Evolutionary conservation across 139 green algal genomes (phyloP).

Genomic region (Chlamydomonas eustigma): DNA sequence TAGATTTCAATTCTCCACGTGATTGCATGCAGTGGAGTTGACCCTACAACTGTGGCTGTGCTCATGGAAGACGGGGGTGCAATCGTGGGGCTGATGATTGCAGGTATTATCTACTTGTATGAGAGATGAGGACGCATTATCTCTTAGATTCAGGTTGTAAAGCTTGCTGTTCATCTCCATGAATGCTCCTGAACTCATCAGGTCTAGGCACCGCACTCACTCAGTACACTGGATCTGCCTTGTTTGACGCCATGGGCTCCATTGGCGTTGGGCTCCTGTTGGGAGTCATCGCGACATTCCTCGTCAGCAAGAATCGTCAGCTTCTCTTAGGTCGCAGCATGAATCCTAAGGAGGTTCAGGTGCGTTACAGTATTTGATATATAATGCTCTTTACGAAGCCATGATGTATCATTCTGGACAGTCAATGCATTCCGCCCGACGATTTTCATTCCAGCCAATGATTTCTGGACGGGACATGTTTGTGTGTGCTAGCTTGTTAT

Average conservation of each 20-base stretch:
- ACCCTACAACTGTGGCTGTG: slow-evolving; percentile 86
- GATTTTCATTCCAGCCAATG: too few species aligned
- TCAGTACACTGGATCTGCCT: slow-evolving; percentile 44
- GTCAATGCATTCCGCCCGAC: too few species aligned
- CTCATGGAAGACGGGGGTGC: slow-evolving; percentile 79
- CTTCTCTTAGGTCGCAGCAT: slow-evolving; percentile 79
- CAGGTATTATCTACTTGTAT: too few species aligned
- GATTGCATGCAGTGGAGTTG: slow-evolving; percentile 38
- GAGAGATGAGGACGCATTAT: too few species aligned
- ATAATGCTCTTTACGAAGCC: too few species aligned
- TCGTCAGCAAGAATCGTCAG: slow-evolving; percentile 82
- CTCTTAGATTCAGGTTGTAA: too few species aligned
- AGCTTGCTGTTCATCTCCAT: too few species aligned
- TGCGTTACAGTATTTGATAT: too few species aligned
- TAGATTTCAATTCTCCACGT: background rate
- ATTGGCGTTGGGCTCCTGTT: slow-evolving; percentile 80
- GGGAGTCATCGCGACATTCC: slow-evolving; percentile 70
- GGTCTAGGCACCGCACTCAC: slow-evolving; percentile 22
- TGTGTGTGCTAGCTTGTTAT: too few species aligned
- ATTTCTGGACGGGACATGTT: too few species aligned
- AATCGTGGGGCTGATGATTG: slow-evolving; percentile 24
- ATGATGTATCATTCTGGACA: too few species aligned
- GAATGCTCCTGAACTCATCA: too few species aligned
- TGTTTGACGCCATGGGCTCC: slow-evolving; percentile 82
- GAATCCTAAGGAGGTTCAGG: slow-evolving; percentile 10